Base-by-base conservation (phyloP, 495 filamentous ascomycete species). In the Staphylotrichum tortipilum region DNA sequence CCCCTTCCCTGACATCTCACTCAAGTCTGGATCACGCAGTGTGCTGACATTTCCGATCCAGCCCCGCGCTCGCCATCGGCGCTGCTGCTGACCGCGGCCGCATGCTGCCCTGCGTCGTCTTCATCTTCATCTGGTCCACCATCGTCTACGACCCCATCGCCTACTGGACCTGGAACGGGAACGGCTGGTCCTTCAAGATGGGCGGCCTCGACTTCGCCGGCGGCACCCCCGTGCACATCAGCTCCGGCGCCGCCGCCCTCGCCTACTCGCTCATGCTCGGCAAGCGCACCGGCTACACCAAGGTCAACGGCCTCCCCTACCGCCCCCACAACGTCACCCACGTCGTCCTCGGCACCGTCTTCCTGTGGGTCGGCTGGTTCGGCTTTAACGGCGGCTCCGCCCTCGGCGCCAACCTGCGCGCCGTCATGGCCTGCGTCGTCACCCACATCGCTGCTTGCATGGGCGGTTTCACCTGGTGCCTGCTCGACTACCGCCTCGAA, bases 331-430 rank as follows among this genome's bases (percentile, higher is more conserved):
- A 97, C 61, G 92, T 98, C 43, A 95, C 89, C 19, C 89, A 95
- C 66, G 88, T 98, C 55, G 91, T 96, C 29, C 81, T 98, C 38
- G 92, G 92, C 4, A 98, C 92, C 11, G 89, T 96, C 43, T 96
- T 98, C 75, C 83, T 98, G 37, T 98, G 92, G 92, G 89, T 97
- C 40, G 92, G 92, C 23, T 98, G 92, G 92, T 96, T 96, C 63
- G 92, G 92, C 43, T 98, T 98, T 79, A 98, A 98, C 62, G 92
- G 86, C 45, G 92, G 92, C 50, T 88, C 83, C 19, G 92, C 91
- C n/a, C 76, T 95, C 33, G 77, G 81, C 35, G 90, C 89, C 52
- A 96, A 94, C 69, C 68, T 94, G 68, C 84, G 92, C 57, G 82
- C 92, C 47, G 79, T 86, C 59, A 85, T 88, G 82, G 84, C 84